Evolutionary conservation across 495 filamentous ascomycete species (phyloP), one percentile per base, ranked within the genome.

Genomic region (Immersiella caudata): DNA sequence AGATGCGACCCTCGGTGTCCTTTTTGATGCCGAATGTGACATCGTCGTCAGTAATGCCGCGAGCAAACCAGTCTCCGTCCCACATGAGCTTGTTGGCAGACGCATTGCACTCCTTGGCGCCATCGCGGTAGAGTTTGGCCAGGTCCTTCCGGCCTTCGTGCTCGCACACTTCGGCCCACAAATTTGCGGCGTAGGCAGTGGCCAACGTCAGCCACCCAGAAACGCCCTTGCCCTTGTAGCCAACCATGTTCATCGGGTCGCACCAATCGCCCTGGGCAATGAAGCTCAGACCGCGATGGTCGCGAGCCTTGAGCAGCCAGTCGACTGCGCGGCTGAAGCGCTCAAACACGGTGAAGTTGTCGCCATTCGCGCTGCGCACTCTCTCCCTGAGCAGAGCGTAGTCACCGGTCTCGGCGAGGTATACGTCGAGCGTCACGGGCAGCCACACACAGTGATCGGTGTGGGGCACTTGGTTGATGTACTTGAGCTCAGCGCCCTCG

Each of bases 211-310:
- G 79, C 84, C 84, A 86, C 33, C 83, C 84, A 0, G 84, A 86
- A 26, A 86, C 84, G 22, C 84, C 84, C 46, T 78, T 79, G 55
- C 83, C 83, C 70, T 83, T 85, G 70, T 83, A 83, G 40, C 84
- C 84, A 50, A 85, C 84, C 84, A 86, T 86, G 72, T 86, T 86
- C 79, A 86, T 82, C 54, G 84, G 84, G 67, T 86, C 84, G 66
- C 84, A 86, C 84, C 84, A 86, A 67, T 86, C 84, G 51, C 84
- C 84, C 67, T 86, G 83, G 1, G 82, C 82, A 64, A 86, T 85
- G 75, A 79, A 86, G 74, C 82, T 85, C 36, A 86, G 77, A 8
- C 84, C 84, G 20, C 83, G 82, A 29, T 81, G 64, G 67, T 86
- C 84, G 50, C 84, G 82, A 1, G 80, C 73, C 12, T 73, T 66